Evolutionary conservation across 768 basidiomycete species (phyloP).

Genomic region (Collybia nuda): DNA sequence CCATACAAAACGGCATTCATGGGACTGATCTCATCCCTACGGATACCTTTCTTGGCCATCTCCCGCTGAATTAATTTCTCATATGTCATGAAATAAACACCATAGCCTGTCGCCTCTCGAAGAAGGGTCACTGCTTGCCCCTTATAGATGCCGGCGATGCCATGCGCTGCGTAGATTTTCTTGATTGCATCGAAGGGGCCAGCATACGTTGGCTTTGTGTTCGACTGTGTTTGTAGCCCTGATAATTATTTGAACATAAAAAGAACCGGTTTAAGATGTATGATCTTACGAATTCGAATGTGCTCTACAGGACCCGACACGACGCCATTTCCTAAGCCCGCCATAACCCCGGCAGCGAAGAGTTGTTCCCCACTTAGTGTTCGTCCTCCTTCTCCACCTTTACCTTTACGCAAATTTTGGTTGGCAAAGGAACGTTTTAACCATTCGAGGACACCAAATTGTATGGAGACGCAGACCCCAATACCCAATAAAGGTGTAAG

Average conservation of each 20-base stretch:
- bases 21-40: slow-evolving; percentile 75
- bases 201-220: slow-evolving; percentile 68
- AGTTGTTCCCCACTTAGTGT: slow-evolving; percentile 64
- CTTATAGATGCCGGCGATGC: slow-evolving; percentile 87
- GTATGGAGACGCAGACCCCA: slow-evolving; percentile 93
- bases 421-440: slow-evolving; percentile 76
- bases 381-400: slow-evolving; percentile 66
- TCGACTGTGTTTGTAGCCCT: slow-evolving; percentile 92
- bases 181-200: slow-evolving; percentile 89
- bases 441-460: slow-evolving; percentile 88
- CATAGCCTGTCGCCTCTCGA: slow-evolving; percentile 82
- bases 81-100: slow-evolving; percentile 88
- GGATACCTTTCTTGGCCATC: slow-evolving; percentile 70
- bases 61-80: slow-evolving; percentile 90
- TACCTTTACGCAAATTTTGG: slow-evolving; percentile 57
- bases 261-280: slow-evolving; percentile 1
- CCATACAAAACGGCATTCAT: slow-evolving; percentile 83
- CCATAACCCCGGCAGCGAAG: slow-evolving; percentile 74
- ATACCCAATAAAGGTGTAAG: slow-evolving; percentile 89
- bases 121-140: slow-evolving; percentile 88
- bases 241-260: slow-evolving; percentile 1
- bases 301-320: slow-evolving; percentile 97
- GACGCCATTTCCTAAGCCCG: slow-evolving; percentile 87
- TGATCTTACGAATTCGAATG: slow-evolving; percentile 84
- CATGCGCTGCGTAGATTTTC: slow-evolving; percentile 76